phyloP scores from a whole-genome alignment of 2,329 filamentous ascomycete species.

The Clonostachys byssicola region DNA sequence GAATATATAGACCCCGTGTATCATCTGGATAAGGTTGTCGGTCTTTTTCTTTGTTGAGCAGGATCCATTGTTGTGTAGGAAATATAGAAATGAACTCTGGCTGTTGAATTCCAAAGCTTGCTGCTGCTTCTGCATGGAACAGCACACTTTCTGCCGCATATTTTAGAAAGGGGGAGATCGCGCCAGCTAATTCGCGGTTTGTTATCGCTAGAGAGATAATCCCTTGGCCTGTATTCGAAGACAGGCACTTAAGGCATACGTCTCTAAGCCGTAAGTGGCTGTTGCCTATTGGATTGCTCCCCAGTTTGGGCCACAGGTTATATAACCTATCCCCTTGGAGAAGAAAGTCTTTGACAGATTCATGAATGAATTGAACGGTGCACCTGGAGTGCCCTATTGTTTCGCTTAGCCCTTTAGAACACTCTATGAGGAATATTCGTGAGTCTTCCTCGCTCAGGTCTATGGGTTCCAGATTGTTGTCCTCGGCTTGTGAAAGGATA shows the following conservation, averaged over 20 bases:
- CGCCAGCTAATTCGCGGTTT: too few species aligned
- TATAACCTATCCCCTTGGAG: conserved; percentile 13
- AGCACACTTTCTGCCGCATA: not conserved
- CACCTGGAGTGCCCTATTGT: conserved; percentile 14
- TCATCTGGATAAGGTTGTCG: not conserved
- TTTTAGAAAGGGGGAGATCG: not conserved
- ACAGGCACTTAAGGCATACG: too few species aligned
- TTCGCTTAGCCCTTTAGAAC: conserved; percentile 38
- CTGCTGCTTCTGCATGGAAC: not conserved
- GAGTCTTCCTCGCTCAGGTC: conserved; percentile 13
- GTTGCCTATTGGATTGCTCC: not conserved
- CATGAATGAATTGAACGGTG: conserved; percentile 39
- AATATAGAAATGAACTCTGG: not conserved
- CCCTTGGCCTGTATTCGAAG: too few species aligned
- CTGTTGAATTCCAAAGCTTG: not conserved
- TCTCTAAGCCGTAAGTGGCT: not conserved
- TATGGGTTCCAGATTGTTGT: not conserved
- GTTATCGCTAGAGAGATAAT: too few species aligned
- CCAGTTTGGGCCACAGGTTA: not conserved
- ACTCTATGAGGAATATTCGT: conserved; percentile 10
- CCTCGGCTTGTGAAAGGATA: conserved; percentile 3
- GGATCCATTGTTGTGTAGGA: not conserved
- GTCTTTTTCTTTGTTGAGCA: not conserved
- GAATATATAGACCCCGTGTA: not conserved
- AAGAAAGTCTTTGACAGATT: conserved; percentile 41